Base-by-base conservation (phyloP, 1,139 yeast genomes). In the Pichia sp. region DNA sequence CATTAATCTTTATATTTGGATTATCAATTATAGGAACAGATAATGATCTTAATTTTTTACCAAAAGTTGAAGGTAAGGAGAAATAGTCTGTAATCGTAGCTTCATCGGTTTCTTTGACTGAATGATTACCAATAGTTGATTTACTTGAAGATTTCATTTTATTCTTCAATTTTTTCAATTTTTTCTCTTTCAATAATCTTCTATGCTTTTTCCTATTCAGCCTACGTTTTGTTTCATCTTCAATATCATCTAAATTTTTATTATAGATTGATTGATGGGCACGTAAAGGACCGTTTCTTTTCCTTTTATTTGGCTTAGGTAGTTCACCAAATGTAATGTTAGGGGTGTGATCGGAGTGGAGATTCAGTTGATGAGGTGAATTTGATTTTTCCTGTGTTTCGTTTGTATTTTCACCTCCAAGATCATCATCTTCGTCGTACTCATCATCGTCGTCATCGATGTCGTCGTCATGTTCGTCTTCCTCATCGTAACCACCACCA, bases 301-400 rank as follows among this genome's bases (percentile, higher is more conserved):
- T 55, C 43, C 54, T 48, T 15, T 46, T 45, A 34, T 14, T 45
- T 7, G 77, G 78, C 34, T 62, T 61, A 0, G 79, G 80, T 26
- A 72, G 56, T 30, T 49, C 54, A 1, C 61, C 71, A 54, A 69
- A 69, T 35, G 56, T 63, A 43, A 68, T 67, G 38, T 63, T 65
- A 4, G 44, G 41, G 5, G 40, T 23, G 11, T 32, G 34, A 22
- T 18, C 36, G 12, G 14, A 26, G 37, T 23, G 4, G 31, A 18
- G 24, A 28, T 19, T n/a, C 11, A 6, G 11, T 28, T 21, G 14
- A 10, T 10, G 7, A 22, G 7, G 7, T 9, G 8, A 9, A 26
- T 20, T 20, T 22, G 9, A 14, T 8, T n/a, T 33, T 22, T 33
- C 19, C 4, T 11, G 8, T 6, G n/a, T 33, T 14, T 20, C 6